A percentile compares a stretch with the other conserved stretches of the same genome.
phyloP scores from a whole-genome alignment of 345 rosid genomes.

The Murraya paniculata region DNA sequence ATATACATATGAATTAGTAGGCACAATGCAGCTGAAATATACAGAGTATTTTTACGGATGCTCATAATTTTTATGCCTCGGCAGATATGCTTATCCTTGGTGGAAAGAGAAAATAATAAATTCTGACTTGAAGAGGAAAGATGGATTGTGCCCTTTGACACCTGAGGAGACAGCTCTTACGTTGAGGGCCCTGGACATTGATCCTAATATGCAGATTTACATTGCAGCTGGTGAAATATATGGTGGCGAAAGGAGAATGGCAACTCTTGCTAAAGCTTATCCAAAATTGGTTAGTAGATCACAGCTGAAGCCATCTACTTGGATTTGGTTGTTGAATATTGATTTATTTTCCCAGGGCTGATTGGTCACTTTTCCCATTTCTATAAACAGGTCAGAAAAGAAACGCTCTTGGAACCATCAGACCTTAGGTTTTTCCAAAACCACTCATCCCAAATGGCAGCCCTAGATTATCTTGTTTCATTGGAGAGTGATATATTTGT shows the following conservation, averaged over 20 bases:
- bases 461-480: constrained; percentile 90
- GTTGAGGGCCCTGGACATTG: constrained; percentile 67
- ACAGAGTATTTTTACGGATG: neutral
- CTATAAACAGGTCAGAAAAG: constrained; percentile 73
- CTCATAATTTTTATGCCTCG: neutral
- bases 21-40: constrained; percentile 5
- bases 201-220: constrained; percentile 68
- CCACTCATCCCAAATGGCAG: constrained; percentile 91
- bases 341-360: neutral
- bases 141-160: constrained; percentile 84
- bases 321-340: neutral
- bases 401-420: constrained; percentile 63
- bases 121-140: constrained; percentile 77
- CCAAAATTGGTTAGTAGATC: constrained; percentile 65
- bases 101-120: constrained; percentile 89
- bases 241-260: constrained; percentile 68
- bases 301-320: constrained; percentile 11
- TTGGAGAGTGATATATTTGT: constrained; percentile 93
- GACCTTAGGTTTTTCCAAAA: constrained; percentile 75
- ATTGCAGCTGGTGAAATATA: constrained; percentile 88
- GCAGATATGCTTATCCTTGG: constrained; percentile 93
- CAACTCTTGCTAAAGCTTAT: constrained; percentile 59
- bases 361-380: neutral
- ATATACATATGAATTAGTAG: neutral
- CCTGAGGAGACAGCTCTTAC: constrained; percentile 88